Conservation (phyloP, 106 monocot genomes). For the Dactylorhiza incarnata region DNA sequence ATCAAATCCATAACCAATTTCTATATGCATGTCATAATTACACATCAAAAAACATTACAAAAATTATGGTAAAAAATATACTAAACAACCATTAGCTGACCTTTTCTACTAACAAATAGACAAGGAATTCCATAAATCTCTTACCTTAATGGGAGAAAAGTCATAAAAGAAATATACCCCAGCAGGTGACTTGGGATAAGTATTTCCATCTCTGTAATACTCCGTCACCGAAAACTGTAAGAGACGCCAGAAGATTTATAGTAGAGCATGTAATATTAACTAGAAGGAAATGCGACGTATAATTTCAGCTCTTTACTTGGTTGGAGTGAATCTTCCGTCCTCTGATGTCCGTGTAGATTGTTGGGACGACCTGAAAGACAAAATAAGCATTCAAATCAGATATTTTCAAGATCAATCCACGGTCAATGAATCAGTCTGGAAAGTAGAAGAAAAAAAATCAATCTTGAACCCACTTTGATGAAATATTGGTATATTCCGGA, state of each 20-base stretch:
- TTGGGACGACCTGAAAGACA: conserved; percentile 82
- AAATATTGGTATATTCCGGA: conserved; percentile 93
- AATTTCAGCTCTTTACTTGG: conserved; percentile 40
- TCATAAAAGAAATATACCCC: conserved; percentile 92
- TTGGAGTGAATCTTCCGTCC: conserved; percentile 84
- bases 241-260: conserved; percentile 1
- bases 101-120: neutral
- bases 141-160: conserved; percentile 94
- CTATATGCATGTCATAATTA: neutral
- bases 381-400: conserved; percentile 1
- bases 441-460: neutral
- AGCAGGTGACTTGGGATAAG: conserved; percentile 44
- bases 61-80: neutral
- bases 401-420: neutral
- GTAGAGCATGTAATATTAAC: neutral
- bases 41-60: neutral
- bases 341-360: conserved; percentile 75
- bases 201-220: conserved; percentile 65
- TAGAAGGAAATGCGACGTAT: neutral
- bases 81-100: neutral
- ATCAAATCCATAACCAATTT: neutral
- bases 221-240: conserved; percentile 99
- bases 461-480: conserved; percentile 58
- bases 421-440: neutral
- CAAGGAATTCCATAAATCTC: neutral